These are phyloP conservation scores for Colletotrichum viniferum DNA, from an alignment of 2,329 filamentous ascomycete genomes.

Conservation along the genomic window DNA sequence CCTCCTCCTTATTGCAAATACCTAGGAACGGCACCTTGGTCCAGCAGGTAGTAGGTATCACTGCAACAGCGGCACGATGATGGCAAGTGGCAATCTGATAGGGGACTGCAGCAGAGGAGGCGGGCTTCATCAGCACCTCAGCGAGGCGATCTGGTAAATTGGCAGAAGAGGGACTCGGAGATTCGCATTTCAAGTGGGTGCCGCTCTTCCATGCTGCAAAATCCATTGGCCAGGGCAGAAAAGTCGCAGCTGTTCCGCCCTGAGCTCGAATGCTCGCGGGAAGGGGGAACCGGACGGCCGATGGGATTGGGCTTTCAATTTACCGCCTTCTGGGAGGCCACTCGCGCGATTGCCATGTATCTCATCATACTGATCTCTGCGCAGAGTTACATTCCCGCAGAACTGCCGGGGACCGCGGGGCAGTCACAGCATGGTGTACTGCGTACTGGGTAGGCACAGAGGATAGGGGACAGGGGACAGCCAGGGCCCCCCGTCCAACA, in stretches of 20 bases:
- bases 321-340: neutral
- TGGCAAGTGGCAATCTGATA: slow-evolving; percentile 1
- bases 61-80: slow-evolving; percentile 1
- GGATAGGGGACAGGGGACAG: neutral
- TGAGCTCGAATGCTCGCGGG: neutral
- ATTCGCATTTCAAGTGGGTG: slow-evolving; percentile 3
- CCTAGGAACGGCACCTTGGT: neutral
- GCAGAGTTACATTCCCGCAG: neutral
- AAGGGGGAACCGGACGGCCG: neutral
- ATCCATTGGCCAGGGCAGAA: neutral
- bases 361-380: neutral
- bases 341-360: neutral
- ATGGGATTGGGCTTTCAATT: neutral
- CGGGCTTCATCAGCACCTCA: neutral
- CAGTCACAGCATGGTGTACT: neutral
- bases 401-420: neutral
- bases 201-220: neutral
- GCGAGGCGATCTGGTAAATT: slow-evolving; percentile 1
- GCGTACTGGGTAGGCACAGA: neutral
- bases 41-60: neutral
- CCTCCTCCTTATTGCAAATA: neutral
- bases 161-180: neutral
- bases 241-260: neutral
- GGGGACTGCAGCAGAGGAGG: neutral
- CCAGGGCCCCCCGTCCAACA: neutral